phyloP scores from a whole-genome alignment of 306 rosid species.

The Astragalus membranaceus region DNA sequence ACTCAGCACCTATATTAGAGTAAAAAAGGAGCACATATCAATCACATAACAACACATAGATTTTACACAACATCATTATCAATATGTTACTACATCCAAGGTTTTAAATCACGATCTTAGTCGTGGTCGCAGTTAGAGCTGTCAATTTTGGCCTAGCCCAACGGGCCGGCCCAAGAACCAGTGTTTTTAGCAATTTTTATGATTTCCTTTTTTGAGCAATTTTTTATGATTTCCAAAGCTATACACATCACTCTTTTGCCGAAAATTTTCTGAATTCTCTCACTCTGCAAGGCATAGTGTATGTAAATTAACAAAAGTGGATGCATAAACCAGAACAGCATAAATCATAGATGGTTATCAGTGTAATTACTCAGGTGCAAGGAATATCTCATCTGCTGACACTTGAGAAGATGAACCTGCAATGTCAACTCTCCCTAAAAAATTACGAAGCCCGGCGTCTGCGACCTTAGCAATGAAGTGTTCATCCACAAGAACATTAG shows the following conservation, averaged over 20 bases:
- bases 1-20: slow-evolving; percentile 40
- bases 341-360: neutral
- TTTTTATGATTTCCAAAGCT: slow-evolving; percentile 80
- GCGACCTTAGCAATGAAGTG: slow-evolving; percentile 78
- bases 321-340: slow-evolving; percentile 1
- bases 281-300: slow-evolving; percentile 51
- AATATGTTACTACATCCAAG: no score
- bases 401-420: slow-evolving; percentile 77
- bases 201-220: no score
- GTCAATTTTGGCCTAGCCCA: no score
- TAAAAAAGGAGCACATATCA: no score
- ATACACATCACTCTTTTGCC: slow-evolving; percentile 81
- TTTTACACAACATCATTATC: no score
- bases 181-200: no score
- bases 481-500: slow-evolving; percentile 89
- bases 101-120: no score
- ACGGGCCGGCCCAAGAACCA: no score
- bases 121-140: no score
- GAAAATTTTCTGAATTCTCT: slow-evolving; percentile 79
- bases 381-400: slow-evolving; percentile 53
- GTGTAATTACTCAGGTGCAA: slow-evolving; percentile 71
- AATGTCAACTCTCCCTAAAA: slow-evolving; percentile 56
- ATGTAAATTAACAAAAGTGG: neutral
- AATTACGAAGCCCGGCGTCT: slow-evolving; percentile 62
- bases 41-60: no score